Base-by-base conservation (phyloP, 495 filamentous ascomycete genomes). In the Penicillium canariense region DNA sequence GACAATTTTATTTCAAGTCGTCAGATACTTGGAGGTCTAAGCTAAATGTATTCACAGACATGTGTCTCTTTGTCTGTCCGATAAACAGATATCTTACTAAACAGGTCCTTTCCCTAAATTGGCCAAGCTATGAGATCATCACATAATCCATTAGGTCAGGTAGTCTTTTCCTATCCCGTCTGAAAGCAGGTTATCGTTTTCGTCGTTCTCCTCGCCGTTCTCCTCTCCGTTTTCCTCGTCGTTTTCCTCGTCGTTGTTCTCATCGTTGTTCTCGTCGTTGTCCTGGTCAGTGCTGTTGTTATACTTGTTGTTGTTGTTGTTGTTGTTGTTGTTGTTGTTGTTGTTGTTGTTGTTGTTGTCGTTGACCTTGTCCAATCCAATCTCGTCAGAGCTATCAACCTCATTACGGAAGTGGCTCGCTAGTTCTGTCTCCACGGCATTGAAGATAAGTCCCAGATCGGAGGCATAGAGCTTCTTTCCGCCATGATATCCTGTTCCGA, bases 371-470 rank as follows among this genome's bases (percentile, higher is more conserved):
- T 51, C 23, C 48, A 73, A 40, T 7, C 51, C 56, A 42, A 65
- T 14, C 58, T 76, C 73, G 52, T 76, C 73, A 20, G 64, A 68
- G 26, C 68, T 69, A 55, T 73, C 54, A 23, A 69, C n/a, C 38
- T 49, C 39, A 42, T 68, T 49, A 2, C 52, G 58, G 11, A 73
- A 47, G 28, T 59, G 55, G 48, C 60, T 36, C 38, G 54, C 52
- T 22, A 74, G 20, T 7, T 43, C 22, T 7, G 43, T 44, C 15
- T 65, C 55, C 12, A 76, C 17, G 11, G 56, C 55, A 18, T 48
- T 51, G 17, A 70, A 50, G 35, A 72, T 63, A 10, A 55, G 28
- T 0, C 54, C 43, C 2, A 69, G 28, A 30, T 75, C 61, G 0
- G 64, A 40, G 8, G 56, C 52, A 5, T 54, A 31, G 12, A 68